A percentile compares a stretch with the other conserved stretches of the same genome.
phyloP scores from a whole-genome alignment of 305 asterid genomes.

The Striga hermonthica region DNA sequence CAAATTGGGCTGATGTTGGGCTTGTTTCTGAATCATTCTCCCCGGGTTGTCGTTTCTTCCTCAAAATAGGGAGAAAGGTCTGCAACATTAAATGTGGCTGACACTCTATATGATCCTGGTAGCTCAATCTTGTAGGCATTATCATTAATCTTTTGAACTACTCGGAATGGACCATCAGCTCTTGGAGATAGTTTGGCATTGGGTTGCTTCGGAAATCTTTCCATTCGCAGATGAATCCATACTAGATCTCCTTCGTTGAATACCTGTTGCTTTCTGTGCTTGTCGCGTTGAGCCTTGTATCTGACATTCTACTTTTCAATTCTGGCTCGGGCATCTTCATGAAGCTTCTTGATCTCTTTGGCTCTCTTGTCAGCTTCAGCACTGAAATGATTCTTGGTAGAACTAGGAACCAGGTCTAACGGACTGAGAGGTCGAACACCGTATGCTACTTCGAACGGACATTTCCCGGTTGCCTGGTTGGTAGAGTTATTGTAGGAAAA shows the following conservation, averaged over 20 bases:
- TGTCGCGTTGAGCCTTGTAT: background rate
- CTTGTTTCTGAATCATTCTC: too few species aligned
- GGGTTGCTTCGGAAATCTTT: too few species aligned
- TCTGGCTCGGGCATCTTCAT: background rate
- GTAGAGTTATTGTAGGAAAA: background rate
- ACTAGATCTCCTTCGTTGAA: conserved; percentile 15
- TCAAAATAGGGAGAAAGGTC: too few species aligned
- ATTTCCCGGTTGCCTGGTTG: background rate
- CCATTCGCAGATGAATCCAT: conserved; percentile 19
- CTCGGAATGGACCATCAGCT: too few species aligned
- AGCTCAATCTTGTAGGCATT: too few species aligned
- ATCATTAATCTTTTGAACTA: too few species aligned
- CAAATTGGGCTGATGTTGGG: too few species aligned
- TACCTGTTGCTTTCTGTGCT: background rate
- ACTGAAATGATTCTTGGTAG: background rate
- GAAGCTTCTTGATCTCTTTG: background rate
- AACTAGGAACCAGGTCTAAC: background rate
- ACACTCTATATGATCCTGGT: too few species aligned
- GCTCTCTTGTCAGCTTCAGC: background rate
- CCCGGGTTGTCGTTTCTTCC: too few species aligned
- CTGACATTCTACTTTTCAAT: conserved; percentile 9
- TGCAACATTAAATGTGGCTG: too few species aligned
- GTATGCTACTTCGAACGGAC: background rate
- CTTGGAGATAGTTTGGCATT: background rate
- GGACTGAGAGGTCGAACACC: background rate